Base-by-base conservation (phyloP, 2,329 filamentous ascomycete genomes). In the Aspergillus neotritici region DNA sequence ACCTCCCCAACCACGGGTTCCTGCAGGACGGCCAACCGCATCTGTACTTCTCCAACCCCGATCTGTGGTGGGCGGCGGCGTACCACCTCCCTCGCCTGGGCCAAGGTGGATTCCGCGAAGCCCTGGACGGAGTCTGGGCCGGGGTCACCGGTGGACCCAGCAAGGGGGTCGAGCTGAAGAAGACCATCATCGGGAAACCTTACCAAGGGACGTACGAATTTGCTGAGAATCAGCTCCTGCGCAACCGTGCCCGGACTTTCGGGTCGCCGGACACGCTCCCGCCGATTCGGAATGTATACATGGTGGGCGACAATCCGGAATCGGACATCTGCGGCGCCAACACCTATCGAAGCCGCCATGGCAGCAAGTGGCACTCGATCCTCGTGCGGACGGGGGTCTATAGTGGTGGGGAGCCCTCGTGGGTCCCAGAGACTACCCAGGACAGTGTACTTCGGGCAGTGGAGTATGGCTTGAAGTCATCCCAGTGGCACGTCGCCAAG, bases 271-370 rank as follows among this genome's bases (percentile, higher is more conserved):
- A 59, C 17, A 51, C 56, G 25, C 44, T 66, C 3, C 64, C 58
- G 14, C 74, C 76, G n/a, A 66, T 95, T 43, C 74, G 75, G 56
- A 78, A 76, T 34, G 89, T 97, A 9, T 97, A 94, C 67, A 97
- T 97, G 91, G 79, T 97, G 33, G 93, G 93, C 5, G 86, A 91
- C 60, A 91, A 91, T 58, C 86, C 86, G 4, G 87, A 87, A 60
- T 93, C 86, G 54, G 93, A 98, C 63, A 95, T 98, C 52, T 74
- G 80, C 4, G 93, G 93, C 5, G 90, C 87, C 14, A 94, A 94
- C 61, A 76, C 78, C 35, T 95, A 85, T 60, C 59, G 70, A 34
- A 86, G 84, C 49, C 70, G 75, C 4, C 67, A 76, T 44, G 83
- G 83, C 7, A 86, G 81, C n/a, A 72, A 81, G 46, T 95, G 90